phyloP scores from a whole-genome alignment of 1,139 yeast species.

The Sugiyamaella paludigena region DNA sequence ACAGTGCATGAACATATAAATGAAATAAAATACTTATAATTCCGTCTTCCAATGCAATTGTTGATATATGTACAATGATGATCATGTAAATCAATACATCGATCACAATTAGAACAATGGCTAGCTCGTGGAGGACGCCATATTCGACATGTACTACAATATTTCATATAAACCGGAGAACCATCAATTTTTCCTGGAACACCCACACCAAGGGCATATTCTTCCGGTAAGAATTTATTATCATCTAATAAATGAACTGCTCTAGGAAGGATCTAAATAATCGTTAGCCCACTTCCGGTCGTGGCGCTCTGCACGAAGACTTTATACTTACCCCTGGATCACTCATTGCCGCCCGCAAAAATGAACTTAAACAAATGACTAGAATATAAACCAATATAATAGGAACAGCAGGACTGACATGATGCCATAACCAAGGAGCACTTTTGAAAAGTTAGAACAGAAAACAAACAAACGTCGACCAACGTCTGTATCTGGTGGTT shows the following conservation, averaged over 20 bases:
- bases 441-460: constrained; percentile 16
- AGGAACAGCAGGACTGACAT: constrained; percentile 57
- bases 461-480: background rate
- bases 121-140: constrained; percentile 69
- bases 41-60: constrained; percentile 72
- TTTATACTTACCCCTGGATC: constrained; percentile 59
- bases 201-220: constrained; percentile 56
- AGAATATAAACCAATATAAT: constrained; percentile 59
- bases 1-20: constrained; percentile 46
- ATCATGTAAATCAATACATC: constrained; percentile 58
- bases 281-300: no score
- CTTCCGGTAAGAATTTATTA: constrained; percentile 51
- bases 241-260: constrained; percentile 58
- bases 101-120: constrained; percentile 69
- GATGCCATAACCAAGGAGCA: constrained; percentile 58
- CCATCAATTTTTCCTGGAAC: constrained; percentile 48
- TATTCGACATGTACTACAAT: constrained; percentile 59
- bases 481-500: no score
- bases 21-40: constrained; percentile 45
- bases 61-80: constrained; percentile 83
- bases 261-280: constrained; percentile 48
- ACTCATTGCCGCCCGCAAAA: constrained; percentile 53
- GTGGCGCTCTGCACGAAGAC: no score
- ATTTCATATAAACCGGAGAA: constrained; percentile 47
- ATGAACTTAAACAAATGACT: constrained; percentile 48